Base-by-base conservation (phyloP, 257 asterid species). In the Mitragyna speciosa region DNA sequence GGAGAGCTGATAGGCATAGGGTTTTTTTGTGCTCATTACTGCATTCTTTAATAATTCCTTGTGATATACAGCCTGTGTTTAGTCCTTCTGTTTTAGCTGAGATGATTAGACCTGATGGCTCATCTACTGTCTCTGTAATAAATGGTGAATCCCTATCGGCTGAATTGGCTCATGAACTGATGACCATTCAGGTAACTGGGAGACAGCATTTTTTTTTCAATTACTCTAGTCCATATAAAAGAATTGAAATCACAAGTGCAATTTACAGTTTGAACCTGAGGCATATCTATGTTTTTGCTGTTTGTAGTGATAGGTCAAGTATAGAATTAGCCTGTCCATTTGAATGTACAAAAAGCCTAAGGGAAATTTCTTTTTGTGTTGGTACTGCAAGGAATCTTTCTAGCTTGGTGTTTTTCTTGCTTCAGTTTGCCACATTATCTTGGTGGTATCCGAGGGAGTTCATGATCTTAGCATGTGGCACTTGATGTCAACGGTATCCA, bases 341-440 rank as follows among this genome's bases (percentile, higher is more conserved):
- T 15, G 12, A 19, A 71, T 36, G 47, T 48, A 31, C 5, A 70
- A 71, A 67, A 45, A n/a, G 51, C 56, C 76, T 78, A 72, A 87
- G 79, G 64, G 78, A 79, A 83, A 84, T 87, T 78, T 70, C 28
- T 71, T 76, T 75, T 69, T 69, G 10, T 56, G 56, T 83, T 80
- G 70, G 73, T 87, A 86, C 80, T 92, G 97, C 94, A 89, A 91
- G 96, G 94, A 78, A 88, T 64, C 65, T 81, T 88, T 92, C 76
- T 92, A 94, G 98, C 99, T 95, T 92, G 99, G 96, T 49, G 84
- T 95, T 76, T 91, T 93, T 56, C 98, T 95, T 78, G 91, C 94
- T 49, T 93, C 98, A 74, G 76, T 95, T 82, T 95, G 99, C 77
- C 96, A 95, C 85, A 76, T 92, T 65, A 43, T 93, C 63, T 85